phyloP scores from a whole-genome alignment of 257 asterid genomes.

The Fraxinus cuspidata region DNA sequence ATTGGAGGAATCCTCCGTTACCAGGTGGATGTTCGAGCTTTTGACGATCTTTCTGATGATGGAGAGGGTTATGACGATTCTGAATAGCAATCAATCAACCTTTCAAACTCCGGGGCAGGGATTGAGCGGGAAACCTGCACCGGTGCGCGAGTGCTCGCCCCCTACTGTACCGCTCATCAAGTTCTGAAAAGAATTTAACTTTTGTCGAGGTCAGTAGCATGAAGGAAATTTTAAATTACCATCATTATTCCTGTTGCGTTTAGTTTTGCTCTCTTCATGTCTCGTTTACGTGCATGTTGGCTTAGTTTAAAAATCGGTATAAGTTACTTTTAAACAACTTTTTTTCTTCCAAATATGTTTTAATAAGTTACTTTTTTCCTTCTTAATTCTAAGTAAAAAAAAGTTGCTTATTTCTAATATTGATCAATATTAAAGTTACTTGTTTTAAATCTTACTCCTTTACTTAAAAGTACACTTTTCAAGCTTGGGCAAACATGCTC shows the following conservation, averaged over 20 bases:
- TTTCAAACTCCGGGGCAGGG: not conserved
- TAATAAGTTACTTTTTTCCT: too few species aligned
- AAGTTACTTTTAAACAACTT: not conserved
- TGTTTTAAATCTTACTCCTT: not conserved
- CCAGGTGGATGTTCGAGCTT: conserved; percentile 28
- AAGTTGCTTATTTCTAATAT: not conserved
- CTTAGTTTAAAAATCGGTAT: not conserved
- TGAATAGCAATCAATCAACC: conserved; percentile 23
- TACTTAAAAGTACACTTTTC: not conserved
- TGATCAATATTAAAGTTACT: too few species aligned
- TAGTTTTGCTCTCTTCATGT: not conserved
- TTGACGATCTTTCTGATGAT: conserved; percentile 28
- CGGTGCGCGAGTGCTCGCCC: not conserved
- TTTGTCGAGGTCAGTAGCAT: not conserved
- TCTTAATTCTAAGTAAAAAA: not conserved
- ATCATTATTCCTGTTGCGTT: not conserved
- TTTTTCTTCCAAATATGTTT: not conserved
- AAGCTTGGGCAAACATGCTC: not conserved
- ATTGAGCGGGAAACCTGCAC: not conserved
- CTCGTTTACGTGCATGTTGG: not conserved
- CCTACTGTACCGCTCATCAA: not conserved
- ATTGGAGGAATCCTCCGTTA: conserved; percentile 30
- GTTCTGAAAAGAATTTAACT: not conserved
- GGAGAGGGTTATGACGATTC: conserved; percentile 22
- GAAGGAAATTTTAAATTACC: not conserved